These are phyloP conservation scores for Fusarium sp. DNA, from an alignment of 2,329 filamentous ascomycete genomes.

Conservation along the genomic window DNA sequence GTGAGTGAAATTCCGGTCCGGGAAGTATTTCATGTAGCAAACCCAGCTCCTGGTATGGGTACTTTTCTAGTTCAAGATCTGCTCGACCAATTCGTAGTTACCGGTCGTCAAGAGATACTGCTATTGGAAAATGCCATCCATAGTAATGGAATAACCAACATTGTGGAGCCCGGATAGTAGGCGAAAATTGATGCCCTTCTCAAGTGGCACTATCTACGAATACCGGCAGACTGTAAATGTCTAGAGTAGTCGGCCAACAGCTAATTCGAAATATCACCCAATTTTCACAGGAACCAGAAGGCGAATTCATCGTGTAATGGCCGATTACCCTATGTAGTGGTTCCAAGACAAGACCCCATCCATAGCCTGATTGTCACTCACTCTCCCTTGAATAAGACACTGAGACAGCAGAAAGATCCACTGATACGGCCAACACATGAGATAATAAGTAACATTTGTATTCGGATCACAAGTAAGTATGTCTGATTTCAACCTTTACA, in stretches of 20 bases:
- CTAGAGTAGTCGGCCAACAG: not conserved
- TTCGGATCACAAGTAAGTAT: not conserved
- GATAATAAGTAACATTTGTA: not conserved
- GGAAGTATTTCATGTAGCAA: no score
- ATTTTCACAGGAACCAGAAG: not conserved
- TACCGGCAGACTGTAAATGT: not conserved
- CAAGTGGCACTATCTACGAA: not conserved
- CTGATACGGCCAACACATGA: not conserved
- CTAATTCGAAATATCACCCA: no score
- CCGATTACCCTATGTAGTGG: not conserved
- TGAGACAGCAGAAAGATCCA: not conserved
- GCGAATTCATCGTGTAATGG: not conserved
- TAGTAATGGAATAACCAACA: not conserved
- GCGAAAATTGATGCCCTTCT: not conserved
- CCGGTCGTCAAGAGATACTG: no score
- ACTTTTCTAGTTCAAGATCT: not conserved
- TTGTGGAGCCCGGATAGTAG: not conserved
- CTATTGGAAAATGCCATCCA: no score
- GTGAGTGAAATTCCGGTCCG: no score
- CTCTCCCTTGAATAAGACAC: not conserved
- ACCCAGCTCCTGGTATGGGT: no score
- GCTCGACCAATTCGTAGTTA: not conserved
- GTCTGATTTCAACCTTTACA: not conserved
- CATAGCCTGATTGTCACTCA: not conserved
- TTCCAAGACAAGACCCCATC: not conserved